Evolutionary conservation across 2,329 filamentous ascomycete species (phyloP).

Genomic region (Pyrenophora graminea): DNA sequence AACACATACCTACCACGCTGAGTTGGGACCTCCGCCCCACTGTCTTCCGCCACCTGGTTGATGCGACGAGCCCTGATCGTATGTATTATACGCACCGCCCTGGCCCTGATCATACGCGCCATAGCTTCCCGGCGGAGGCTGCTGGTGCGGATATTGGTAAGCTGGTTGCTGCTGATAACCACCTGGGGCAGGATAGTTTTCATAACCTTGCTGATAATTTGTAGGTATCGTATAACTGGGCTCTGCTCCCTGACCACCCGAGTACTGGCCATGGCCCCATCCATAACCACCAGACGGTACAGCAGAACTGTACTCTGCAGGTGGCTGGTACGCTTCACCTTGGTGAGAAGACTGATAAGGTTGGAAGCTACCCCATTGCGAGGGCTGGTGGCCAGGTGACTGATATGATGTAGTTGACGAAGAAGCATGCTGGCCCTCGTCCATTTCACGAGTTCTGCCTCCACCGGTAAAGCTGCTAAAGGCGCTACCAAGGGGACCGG

Average conservation of each 20-base stretch:
- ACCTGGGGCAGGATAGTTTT: slow-evolving; percentile 28
- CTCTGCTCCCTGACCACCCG: slow-evolving; percentile 39
- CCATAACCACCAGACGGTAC: slow-evolving; percentile 29
- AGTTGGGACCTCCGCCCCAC: slow-evolving; percentile 39
- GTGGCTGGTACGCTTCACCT: slow-evolving; percentile 34
- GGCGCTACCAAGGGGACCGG: slow-evolving; percentile 22
- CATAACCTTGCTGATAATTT: slow-evolving; percentile 45
- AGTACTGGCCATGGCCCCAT: slow-evolving; percentile 39
- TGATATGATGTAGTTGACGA: slow-evolving; percentile 23
- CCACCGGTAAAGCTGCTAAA: slow-evolving; percentile 26
- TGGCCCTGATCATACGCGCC: slow-evolving; percentile 20
- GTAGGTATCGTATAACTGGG: slow-evolving; percentile 42
- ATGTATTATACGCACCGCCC: slow-evolving; percentile 24
- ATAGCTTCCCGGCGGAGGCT: slow-evolving; percentile 26
- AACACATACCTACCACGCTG: slow-evolving; percentile 26
- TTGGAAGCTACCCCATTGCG: slow-evolving; percentile 39
- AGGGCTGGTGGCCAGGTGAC: slow-evolving; percentile 2
- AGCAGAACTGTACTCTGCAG: slow-evolving; percentile 34
- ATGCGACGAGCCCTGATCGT: slow-evolving; percentile 22
- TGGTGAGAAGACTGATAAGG: slow-evolving; percentile 43
- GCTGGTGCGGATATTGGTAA: slow-evolving; percentile 7
- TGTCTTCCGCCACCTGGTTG: slow-evolving; percentile 26
- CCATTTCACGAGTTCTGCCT: slow-evolving; percentile 31
- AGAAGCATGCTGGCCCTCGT: slow-evolving; percentile 20
- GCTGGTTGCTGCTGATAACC: slow-evolving; percentile 20